Percentiles rank a stretch among this genome's conserved stretches.
phyloP scores from a whole-genome alignment of 805 yeast species.

The Debaryomyces hansenii region DNA sequence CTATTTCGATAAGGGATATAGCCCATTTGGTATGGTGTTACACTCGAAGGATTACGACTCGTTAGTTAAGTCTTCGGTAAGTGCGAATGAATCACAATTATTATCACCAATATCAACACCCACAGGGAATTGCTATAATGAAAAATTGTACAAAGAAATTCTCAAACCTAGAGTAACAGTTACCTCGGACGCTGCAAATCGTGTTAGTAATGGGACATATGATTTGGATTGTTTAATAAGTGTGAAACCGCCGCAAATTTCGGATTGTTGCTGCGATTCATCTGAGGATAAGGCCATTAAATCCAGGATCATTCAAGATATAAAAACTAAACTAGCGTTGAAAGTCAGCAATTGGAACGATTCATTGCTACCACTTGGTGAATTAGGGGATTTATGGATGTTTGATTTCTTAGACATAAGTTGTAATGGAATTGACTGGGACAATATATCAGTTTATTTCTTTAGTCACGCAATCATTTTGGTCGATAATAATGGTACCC shows the following conservation, averaged over 20 bases:
- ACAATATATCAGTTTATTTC: constrained; percentile 28
- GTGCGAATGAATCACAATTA: not conserved
- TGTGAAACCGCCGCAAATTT: constrained; percentile 21
- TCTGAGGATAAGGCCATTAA: constrained; percentile 1
- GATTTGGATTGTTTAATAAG: constrained; percentile 18
- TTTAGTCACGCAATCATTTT: constrained; percentile 32
- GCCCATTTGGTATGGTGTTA: not conserved
- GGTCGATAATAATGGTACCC: constrained; percentile 14
- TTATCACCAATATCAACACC: not conserved
- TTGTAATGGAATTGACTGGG: constrained; percentile 45
- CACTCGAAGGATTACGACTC: not conserved
- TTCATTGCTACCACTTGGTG: constrained; percentile 6
- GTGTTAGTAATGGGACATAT: constrained; percentile 1
- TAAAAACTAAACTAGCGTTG: constrained; percentile 8
- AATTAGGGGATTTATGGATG: constrained; percentile 27
- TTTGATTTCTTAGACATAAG: constrained; percentile 47
- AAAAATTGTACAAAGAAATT: constrained; percentile 3
- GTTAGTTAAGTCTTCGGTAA: not conserved
- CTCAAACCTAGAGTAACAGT: constrained; percentile 9
- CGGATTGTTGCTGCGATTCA: not conserved
- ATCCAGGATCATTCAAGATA: constrained; percentile 4
- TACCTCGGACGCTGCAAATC: constrained; percentile 1
- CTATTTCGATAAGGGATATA: not conserved
- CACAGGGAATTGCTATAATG: constrained; percentile 4
- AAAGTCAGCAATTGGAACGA: constrained; percentile 2